Percentiles rank a stretch among this genome's conserved stretches.
These are phyloP conservation scores for Suillus lakei DNA, from an alignment of 768 basidiomycete species.

Conservation along the genomic window DNA sequence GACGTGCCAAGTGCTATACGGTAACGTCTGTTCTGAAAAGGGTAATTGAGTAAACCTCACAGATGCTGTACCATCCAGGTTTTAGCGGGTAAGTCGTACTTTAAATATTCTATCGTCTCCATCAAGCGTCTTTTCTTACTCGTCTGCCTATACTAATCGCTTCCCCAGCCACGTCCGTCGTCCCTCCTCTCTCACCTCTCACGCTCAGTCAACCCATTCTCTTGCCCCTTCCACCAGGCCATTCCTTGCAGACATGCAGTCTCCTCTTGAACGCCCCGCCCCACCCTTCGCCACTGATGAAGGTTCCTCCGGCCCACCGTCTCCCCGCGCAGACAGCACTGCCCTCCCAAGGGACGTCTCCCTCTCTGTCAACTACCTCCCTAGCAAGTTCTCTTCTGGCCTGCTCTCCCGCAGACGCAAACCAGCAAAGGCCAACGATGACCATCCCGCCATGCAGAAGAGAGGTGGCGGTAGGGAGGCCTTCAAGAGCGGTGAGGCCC, in stretches of 20 bases:
- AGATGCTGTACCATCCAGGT: not conserved
- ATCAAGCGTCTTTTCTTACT: not conserved
- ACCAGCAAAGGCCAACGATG: constrained; percentile 35
- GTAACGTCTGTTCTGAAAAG: not conserved
- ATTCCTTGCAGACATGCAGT: constrained; percentile 44
- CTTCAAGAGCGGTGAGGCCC: constrained; percentile 53
- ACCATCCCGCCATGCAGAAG: constrained; percentile 48
- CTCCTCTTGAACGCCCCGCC: constrained; percentile 44
- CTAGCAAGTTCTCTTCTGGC: constrained; percentile 68
- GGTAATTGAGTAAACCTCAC: not conserved
- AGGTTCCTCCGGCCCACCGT: constrained; percentile 22
- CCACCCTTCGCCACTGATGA: constrained; percentile 40
- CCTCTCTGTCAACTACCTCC: constrained; percentile 75
- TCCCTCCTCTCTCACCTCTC: constrained; percentile 41
- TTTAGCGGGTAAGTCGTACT: not conserved
- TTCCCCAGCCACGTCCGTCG: constrained; percentile 10
- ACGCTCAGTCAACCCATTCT: constrained; percentile 49
- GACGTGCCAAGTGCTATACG: not conserved
- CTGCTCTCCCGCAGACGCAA: constrained; percentile 44
- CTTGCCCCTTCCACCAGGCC: constrained; percentile 52
- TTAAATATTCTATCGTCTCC: not conserved
- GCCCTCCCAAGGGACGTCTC: constrained; percentile 27
- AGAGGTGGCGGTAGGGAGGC: constrained; percentile 76
- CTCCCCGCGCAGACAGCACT: constrained; percentile 14
- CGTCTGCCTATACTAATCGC: not conserved